phyloP scores from a whole-genome alignment of 1,284 basidiomycete species.

The Singerocomus rubriflavus region DNA sequence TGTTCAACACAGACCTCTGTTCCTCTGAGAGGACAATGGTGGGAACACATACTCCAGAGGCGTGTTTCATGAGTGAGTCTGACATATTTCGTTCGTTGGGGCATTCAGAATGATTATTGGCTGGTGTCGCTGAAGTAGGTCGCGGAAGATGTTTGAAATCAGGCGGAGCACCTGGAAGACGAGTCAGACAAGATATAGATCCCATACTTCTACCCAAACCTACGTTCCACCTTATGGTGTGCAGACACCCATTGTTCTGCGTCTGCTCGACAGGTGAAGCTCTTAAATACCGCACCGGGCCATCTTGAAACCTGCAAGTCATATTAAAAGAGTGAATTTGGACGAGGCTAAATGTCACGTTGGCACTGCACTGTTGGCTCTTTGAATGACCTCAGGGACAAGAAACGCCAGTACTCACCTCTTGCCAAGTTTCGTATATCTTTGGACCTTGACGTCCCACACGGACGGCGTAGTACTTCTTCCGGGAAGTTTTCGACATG shows the following conservation, averaged over 20 bases:
- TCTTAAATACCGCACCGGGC: conserved; percentile 47
- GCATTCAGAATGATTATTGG: neutral
- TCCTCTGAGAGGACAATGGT: conserved; percentile 42
- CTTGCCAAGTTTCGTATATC: conserved; percentile 54
- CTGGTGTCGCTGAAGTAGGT: neutral
- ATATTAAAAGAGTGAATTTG: conserved; percentile 2
- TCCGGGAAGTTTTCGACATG: conserved; percentile 35
- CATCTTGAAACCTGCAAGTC: conserved; percentile 44
- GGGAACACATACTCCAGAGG: neutral
- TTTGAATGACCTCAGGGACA: neutral
- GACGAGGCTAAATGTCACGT: conserved; percentile 24
- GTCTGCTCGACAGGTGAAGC: conserved; percentile 40
- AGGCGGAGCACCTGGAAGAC: conserved; percentile 9
- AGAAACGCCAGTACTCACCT: conserved; percentile 36
- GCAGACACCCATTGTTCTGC: conserved; percentile 47
- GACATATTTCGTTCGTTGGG: neutral
- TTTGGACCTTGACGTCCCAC: conserved; percentile 50
- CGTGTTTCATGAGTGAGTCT: neutral
- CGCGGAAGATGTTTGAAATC: neutral
- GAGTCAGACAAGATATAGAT: neutral
- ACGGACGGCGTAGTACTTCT: conserved; percentile 57
- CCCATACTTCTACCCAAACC: conserved; percentile 6
- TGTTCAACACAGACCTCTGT: conserved; percentile 50
- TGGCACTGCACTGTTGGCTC: conserved; percentile 39
- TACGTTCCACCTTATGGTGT: conserved; percentile 15